Conservation (phyloP, 441 rosid species). For the Jatropha podagrica region DNA sequence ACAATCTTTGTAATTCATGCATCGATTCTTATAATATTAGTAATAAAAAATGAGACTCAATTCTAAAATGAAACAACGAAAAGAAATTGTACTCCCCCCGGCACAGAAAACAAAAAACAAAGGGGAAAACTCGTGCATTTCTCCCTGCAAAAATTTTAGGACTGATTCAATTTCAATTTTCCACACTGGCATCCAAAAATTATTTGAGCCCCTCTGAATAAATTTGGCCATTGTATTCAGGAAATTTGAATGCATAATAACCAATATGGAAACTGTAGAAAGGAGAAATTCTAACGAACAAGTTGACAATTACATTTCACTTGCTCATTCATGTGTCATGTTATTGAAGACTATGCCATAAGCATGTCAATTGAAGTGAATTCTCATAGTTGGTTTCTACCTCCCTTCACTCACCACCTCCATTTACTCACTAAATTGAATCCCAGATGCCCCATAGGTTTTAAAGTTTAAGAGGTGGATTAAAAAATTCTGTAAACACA, state of each 20-base stretch:
- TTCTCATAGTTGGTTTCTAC: not conserved
- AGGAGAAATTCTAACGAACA: not conserved
- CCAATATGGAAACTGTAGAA: not conserved
- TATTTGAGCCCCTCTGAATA: not conserved
- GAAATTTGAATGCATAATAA: not conserved
- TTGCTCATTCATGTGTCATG: not conserved
- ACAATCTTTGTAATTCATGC: slow-evolving; percentile 16
- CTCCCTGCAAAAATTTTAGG: not conserved
- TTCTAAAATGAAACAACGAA: slow-evolving; percentile 1
- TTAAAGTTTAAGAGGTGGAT: not conserved
- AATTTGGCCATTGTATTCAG: not conserved
- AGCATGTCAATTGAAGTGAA: not conserved
- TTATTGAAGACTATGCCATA: not conserved
- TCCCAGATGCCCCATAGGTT: not conserved
- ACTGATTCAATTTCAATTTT: not conserved
- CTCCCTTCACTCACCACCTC: not conserved
- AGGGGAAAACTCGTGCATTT: too few species aligned
- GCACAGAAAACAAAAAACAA: too few species aligned
- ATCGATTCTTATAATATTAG: not conserved
- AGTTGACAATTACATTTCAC: not conserved
- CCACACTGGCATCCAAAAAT: not conserved
- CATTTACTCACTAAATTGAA: not conserved
- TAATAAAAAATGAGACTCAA: not conserved
- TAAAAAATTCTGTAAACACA: not conserved
- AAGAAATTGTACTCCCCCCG: not conserved